Base-by-base conservation (phyloP, 495 filamentous ascomycete genomes). In the Opeltia flavorubescens region DNA sequence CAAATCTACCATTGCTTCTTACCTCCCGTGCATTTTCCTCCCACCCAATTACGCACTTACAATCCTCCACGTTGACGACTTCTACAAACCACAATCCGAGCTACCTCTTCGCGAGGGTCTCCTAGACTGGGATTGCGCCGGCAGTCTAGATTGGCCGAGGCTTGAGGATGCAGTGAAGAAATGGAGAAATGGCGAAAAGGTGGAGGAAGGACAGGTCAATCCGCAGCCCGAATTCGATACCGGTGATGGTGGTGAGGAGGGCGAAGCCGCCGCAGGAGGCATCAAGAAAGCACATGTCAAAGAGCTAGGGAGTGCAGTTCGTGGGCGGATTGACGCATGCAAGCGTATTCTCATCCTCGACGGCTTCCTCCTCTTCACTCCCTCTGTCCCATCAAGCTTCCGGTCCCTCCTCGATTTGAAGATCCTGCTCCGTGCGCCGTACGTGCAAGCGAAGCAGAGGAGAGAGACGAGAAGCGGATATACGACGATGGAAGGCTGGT, bases 31-130 rank as follows among this genome's bases (percentile, higher is more conserved):
- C 39, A 75, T 88, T 49, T 86, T 93, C 50, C 72, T 76, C 7
- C 48, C 59, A n/a, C 46, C 57, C 11, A 62, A 68, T 43, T 23
- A 9, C 18, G 17, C 13, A 13, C 9, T 38, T 5, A 44, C 47
- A 13, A 82, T 94, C 50, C 70, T 95, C 33, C 88, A 95, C 59
- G 77, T 91, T 60, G 89, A 96, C 64, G 89, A 96, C 61, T 96
- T 95, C 60, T 96, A 87, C 61, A 74, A 72, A 30, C 58, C 84
- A 1, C 88, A 95, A 56, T 59, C 71, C n/a, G 66, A 81, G 76
- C 81, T 84, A 46, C 81, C 79, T 7, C 49, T 70, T 40, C 66
- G 55, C 52, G 51, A 54, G 31, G 79, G 72, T 26, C 62, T 91
- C 23, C 67, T 77, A 50, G 86, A 96, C 67, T 95, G 89, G 85